These are phyloP conservation scores for Entomortierella lignicola DNA, from an alignment of 192 early-diverging fungal genomes.

Conservation along the genomic window DNA sequence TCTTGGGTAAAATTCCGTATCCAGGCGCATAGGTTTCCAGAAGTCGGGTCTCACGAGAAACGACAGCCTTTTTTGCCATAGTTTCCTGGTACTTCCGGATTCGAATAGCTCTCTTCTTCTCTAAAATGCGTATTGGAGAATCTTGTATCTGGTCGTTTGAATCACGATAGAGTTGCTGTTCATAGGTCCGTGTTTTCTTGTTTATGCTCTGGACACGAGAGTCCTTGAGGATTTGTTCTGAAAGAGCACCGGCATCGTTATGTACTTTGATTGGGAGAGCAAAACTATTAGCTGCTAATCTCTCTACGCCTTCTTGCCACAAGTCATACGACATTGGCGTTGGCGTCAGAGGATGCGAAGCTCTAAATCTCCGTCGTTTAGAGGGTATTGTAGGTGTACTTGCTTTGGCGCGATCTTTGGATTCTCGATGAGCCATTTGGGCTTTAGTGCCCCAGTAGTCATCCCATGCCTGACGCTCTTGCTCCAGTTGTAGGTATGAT, in stretches of 20 bases:
- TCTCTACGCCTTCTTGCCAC: constrained; percentile 14
- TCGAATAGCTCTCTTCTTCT: background rate
- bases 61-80: background rate
- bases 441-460: constrained; percentile 16
- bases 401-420: background rate
- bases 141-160: background rate
- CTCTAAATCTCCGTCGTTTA: constrained; percentile 7
- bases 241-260: background rate
- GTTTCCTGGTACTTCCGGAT: background rate
- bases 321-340: constrained; percentile 9
- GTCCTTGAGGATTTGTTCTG: background rate
- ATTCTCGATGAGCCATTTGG: background rate
- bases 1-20: constrained; percentile 35
- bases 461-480: background rate
- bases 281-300: constrained; percentile 19
- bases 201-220: constrained; percentile 22
- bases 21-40: constrained; percentile 33
- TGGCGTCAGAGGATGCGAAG: background rate
- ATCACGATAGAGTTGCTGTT: constrained; percentile 20
- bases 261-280: constrained; percentile 1
- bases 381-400: background rate
- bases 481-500: background rate
- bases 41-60: background rate
- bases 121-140: background rate
- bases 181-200: constrained; percentile 12